These are phyloP conservation scores for Aspergillus udagawae DNA, from an alignment of 2,329 filamentous ascomycete species.

Conservation along the genomic window DNA sequence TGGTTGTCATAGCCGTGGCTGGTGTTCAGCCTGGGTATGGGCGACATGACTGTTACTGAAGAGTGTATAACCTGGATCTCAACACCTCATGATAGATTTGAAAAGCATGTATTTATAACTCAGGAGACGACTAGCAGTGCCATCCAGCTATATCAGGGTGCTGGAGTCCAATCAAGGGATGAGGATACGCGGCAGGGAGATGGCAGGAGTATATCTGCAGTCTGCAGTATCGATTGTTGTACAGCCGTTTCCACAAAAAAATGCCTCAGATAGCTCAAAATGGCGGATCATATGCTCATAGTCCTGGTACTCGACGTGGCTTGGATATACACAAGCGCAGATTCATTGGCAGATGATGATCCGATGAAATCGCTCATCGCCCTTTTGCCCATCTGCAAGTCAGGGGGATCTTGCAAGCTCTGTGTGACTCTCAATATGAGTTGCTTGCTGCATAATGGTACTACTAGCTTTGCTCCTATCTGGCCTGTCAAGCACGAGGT, in stretches of 20 bases:
- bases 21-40: not conserved
- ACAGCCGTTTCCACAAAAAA: not conserved
- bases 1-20: not conserved
- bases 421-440: not conserved
- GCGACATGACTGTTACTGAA: not conserved
- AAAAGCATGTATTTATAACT: not conserved
- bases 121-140: not conserved
- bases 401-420: not conserved
- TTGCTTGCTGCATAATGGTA: not conserved
- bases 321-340: not conserved
- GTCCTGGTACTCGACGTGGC: not conserved
- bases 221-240: not conserved
- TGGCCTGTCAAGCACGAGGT: not conserved
- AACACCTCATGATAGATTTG: not conserved
- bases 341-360: not conserved
- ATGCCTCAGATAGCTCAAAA: not conserved
- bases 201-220: not conserved
- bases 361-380: not conserved
- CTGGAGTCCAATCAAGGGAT: not conserved
- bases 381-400: not conserved
- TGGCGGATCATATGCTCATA: not conserved
- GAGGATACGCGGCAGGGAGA: not conserved
- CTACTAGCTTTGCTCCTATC: not conserved
- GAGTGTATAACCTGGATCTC: not conserved
- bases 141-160: not conserved